Base-by-base conservation (phyloP, 345 rosid genomes). In the Linum usitatissimum region DNA sequence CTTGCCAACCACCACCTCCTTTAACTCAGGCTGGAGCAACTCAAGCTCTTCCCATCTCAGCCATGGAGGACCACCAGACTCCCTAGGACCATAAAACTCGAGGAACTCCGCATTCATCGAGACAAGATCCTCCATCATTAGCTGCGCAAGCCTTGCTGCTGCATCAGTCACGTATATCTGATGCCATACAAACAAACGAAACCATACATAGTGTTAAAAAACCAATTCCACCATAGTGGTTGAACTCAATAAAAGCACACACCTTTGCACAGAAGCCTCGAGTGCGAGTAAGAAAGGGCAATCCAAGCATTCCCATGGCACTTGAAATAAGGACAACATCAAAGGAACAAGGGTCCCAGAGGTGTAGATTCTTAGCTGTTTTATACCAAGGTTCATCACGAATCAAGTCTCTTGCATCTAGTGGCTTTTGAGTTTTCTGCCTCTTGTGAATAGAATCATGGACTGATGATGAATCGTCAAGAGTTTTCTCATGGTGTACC, bases 111-210 rank as follows among this genome's bases (percentile, higher is more conserved):
- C 64, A 64, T 87, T 89, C 95, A 85, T 79, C 18, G 84, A 78
- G 66, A 87, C 79, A 69, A 92, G 93, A 73, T 85, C 92, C 77
- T 87, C 89, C 96, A 92, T 92, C 84, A 83, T 73, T 70, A 89
- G 84, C 76, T 83, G 83, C 42, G 91, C 95, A 48, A 89, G 77
- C 73, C 76, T 85, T 0, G 80, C 81, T 18, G 98, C 79, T 55
- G 84, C 91, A 72, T 92, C 90, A 4, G 88, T 89, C 63, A 73
- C 84, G 69, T 85, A 92, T 71, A 87, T 76, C 96, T 88, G 63
- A 66, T 18, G 61, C 71, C 45, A 30, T 45, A 40, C 63, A 40
- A 65, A 57, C 58, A 70, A 67, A 64, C 18, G 8, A 1, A 5
- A 53, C 15, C 23, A 42, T 30, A 23, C 2, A 14, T 4, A 8